These are phyloP conservation scores for Globisporangium cylindrosporum DNA, from an alignment of 352 stramenopile species.

Conservation along the genomic window DNA sequence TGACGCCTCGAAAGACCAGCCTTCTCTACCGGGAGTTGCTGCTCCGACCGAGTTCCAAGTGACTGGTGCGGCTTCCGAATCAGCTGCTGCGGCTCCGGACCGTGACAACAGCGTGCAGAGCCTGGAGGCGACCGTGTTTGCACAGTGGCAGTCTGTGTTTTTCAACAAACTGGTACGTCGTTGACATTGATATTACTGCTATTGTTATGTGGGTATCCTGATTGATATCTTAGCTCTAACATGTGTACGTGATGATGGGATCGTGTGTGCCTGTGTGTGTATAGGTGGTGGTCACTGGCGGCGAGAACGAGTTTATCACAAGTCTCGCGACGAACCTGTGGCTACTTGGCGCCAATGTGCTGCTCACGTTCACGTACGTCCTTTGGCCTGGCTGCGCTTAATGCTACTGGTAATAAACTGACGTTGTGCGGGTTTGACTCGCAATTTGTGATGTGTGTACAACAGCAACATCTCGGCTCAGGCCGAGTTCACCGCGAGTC, in stretches of 20 bases:
- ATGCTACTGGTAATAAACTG: not conserved
- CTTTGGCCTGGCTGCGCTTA: not conserved
- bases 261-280: not conserved
- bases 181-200: not conserved
- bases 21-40: not conserved
- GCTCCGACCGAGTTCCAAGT: not conserved
- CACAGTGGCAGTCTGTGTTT: conserved; percentile 34
- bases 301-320: conserved; percentile 45
- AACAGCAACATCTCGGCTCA: conserved; percentile 37
- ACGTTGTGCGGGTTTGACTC: too few species aligned
- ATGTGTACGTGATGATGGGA: not conserved
- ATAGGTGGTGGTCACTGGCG: conserved; percentile 63
- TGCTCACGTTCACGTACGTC: conserved; percentile 64
- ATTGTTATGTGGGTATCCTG: not conserved
- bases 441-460: too few species aligned
- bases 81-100: not conserved
- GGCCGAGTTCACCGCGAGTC: conserved; percentile 53
- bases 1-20: not conserved
- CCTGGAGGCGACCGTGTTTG: conserved; percentile 14
- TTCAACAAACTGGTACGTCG: conserved; percentile 58
- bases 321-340: conserved; percentile 58
- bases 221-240: conserved; percentile 6
- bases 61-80: not conserved
- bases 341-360: conserved; percentile 59
- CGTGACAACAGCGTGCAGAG: not conserved